Evolutionary conservation across 306 rosid species (phyloP).

Genomic region (Medicago lupulina): DNA sequence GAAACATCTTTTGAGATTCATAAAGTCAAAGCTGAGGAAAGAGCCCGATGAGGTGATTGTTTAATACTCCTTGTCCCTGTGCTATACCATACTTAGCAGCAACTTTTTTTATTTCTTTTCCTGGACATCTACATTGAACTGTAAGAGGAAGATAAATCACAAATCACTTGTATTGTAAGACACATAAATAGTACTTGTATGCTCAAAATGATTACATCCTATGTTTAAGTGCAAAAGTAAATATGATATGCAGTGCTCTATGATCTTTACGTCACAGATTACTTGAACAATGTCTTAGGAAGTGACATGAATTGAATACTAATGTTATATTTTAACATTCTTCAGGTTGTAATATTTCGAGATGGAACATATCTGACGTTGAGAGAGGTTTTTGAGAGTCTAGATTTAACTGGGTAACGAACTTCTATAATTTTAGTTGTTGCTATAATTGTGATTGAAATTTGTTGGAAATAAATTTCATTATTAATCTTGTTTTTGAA

Average conservation of each 20-base stretch:
- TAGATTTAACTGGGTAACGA: conserved; percentile 91
- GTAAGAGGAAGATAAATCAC: conserved; percentile 14
- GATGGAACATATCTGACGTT: conserved; percentile 98
- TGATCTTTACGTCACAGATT: background rate
- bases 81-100: conserved; percentile 25
- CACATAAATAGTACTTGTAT: background rate
- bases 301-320: conserved; percentile 34
- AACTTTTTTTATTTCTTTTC: background rate
- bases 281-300: background rate
- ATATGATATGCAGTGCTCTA: conserved; percentile 2
- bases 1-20: conserved; percentile 95
- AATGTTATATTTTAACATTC: conserved; percentile 34
- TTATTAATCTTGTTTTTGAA: conserved; percentile 36
- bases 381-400: conserved; percentile 97
- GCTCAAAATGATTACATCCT: conserved; percentile 27
- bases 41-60: conserved; percentile 97
- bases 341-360: conserved; percentile 98
- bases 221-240: conserved; percentile 13
- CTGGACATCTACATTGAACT: background rate
- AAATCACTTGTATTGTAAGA: background rate
- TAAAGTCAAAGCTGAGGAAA: conserved; percentile 97
- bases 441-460: conserved; percentile 19
- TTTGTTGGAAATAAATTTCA: conserved; percentile 24
- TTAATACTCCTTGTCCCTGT: conserved; percentile 18
- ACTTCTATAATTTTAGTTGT: conserved; percentile 32